Conservation (phyloP, 2,329 filamentous ascomycete genomes). For the Nigrospora sphaerica region DNA sequence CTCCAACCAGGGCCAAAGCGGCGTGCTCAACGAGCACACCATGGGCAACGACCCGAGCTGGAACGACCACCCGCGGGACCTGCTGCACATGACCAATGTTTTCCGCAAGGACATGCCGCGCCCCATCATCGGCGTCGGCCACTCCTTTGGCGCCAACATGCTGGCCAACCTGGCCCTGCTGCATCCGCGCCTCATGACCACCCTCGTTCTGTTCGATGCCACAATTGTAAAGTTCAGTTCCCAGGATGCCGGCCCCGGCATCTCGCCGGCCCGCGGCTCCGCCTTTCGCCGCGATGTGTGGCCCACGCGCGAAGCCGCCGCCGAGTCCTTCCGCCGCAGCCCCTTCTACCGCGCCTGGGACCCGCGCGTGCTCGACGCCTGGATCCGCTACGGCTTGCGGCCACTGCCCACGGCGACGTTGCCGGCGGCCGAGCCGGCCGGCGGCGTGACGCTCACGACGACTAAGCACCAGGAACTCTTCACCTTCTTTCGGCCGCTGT, state of each 20-base stretch:
- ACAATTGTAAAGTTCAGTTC: constrained; percentile 55
- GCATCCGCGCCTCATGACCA: constrained; percentile 73
- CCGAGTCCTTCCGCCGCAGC: constrained; percentile 56
- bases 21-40: constrained; percentile 65
- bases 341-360: constrained; percentile 83
- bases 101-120: constrained; percentile 75
- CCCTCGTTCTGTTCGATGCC: constrained; percentile 76
- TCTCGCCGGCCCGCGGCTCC: constrained; percentile 51
- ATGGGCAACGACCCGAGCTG: constrained; percentile 85
- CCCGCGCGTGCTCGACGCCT: constrained; percentile 65
- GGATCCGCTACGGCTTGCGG: constrained; percentile 69
- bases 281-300: constrained; percentile 71
- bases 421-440: constrained; percentile 28
- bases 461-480: constrained; percentile 85
- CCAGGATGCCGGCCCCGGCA: constrained; percentile 25
- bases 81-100: constrained; percentile 76
- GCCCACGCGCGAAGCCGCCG: constrained; percentile 68
- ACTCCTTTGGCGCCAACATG: constrained; percentile 79
- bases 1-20: constrained; percentile 76
- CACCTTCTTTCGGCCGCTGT: constrained; percentile 62
- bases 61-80: constrained; percentile 79
- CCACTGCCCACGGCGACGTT: constrained; percentile 58
- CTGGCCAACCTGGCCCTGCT: constrained; percentile 66
- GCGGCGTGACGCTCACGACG: constrained; percentile 65
- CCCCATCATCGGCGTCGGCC: constrained; percentile 77